Percentiles rank a stretch among this genome's conserved stretches.
Conservation (phyloP, 176 grass and related monocot genomes). For the Urochloa ruziziensis region DNA sequence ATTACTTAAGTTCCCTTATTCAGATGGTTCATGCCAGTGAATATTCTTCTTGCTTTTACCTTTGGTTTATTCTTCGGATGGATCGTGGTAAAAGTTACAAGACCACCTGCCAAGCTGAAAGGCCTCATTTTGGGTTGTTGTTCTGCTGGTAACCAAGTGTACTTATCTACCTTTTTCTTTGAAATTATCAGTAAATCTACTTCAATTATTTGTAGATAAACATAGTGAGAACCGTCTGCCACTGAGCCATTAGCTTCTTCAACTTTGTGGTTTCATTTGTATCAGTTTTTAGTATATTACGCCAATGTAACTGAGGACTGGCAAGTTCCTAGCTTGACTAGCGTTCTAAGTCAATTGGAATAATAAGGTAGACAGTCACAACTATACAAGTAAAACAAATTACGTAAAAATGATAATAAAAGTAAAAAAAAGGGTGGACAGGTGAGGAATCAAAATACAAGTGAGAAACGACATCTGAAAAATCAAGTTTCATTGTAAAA, state of each 20-base stretch:
- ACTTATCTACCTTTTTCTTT: not conserved
- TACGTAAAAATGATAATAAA: not conserved
- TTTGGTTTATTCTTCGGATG: slow-evolving; percentile 75
- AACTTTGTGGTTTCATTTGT: not conserved
- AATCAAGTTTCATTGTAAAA: slow-evolving; percentile 9
- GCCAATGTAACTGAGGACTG: not conserved
- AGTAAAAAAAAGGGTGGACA: not conserved
- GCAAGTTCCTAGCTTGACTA: not conserved
- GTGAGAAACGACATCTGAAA: not conserved
- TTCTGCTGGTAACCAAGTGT: slow-evolving; percentile 60
- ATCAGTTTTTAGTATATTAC: not conserved
- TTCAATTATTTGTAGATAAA: not conserved
- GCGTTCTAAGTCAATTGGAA: not conserved
- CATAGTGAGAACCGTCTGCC: not conserved
- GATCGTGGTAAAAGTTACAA: slow-evolving; percentile 56
- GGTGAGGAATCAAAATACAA: not conserved
- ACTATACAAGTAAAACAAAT: not conserved
- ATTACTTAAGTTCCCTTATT: not conserved
- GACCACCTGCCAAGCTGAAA: slow-evolving; percentile 51
- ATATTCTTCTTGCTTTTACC: slow-evolving; percentile 66
- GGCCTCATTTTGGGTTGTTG: slow-evolving; percentile 91
- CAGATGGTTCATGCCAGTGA: slow-evolving; percentile 97
- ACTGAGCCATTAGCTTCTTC: not conserved
- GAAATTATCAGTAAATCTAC: not conserved
- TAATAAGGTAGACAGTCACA: not conserved